Conservation (phyloP, 441 rosid species). For the Populus hybrid region DNA sequence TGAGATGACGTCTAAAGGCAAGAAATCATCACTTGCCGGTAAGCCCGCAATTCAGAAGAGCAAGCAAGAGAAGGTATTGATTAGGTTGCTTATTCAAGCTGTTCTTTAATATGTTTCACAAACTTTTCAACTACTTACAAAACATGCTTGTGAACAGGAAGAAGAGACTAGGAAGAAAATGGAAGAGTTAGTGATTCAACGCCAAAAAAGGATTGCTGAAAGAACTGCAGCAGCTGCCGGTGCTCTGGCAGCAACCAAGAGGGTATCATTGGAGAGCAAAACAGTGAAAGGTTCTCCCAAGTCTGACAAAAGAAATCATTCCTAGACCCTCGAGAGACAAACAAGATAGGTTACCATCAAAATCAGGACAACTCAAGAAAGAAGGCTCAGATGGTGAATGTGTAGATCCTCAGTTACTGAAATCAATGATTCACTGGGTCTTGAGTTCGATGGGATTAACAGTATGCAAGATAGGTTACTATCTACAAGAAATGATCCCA, state of each 20-base stretch:
- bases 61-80: slow-evolving; percentile 64
- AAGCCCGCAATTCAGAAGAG: slow-evolving; percentile 62
- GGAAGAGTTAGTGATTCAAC: slow-evolving; percentile 55
- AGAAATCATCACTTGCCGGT: slow-evolving; percentile 45
- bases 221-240: slow-evolving; percentile 55
- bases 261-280: slow-evolving; percentile 33
- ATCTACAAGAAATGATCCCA: not conserved
- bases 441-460: not conserved
- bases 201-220: slow-evolving; percentile 82
- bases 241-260: slow-evolving; percentile 37
- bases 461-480: not conserved
- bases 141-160: not conserved
- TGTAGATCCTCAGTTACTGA: not conserved
- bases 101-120: not conserved
- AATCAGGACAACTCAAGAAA: slow-evolving; percentile 31
- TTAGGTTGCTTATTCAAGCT: slow-evolving; percentile 15
- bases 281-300: slow-evolving; percentile 24
- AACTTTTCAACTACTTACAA: slow-evolving; percentile 5
- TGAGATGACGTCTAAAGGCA: slow-evolving; percentile 33
- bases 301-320: slow-evolving; percentile 18
- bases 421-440: not conserved
- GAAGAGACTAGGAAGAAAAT: slow-evolving; percentile 68
- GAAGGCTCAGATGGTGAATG: not conserved
- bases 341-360: slow-evolving; percentile 30
- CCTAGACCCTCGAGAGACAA: slow-evolving; percentile 21